Percentiles rank a stretch among this genome's conserved stretches.
Conservation (phyloP, 1,284 basidiomycete species). For the Malassezia arunalokei region DNA sequence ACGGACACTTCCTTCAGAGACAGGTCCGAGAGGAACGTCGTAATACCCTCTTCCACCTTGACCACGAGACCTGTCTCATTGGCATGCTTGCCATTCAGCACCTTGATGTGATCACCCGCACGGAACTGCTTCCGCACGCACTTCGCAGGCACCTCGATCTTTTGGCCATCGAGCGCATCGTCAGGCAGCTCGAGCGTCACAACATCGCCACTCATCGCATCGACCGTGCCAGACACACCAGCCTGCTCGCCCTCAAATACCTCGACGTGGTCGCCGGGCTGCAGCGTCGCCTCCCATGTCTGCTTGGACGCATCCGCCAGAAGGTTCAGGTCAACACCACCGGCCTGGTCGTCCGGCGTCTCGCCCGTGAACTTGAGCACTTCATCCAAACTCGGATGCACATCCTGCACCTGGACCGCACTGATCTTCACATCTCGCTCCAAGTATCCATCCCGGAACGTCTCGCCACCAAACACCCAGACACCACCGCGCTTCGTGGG, state of each 20-base stretch:
- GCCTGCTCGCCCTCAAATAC: constrained; percentile 93
- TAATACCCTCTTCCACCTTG: constrained; percentile 65
- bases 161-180: constrained; percentile 68
- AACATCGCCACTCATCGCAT: constrained; percentile 74
- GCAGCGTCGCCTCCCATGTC: constrained; percentile 74
- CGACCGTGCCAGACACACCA: constrained; percentile 80
- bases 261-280: constrained; percentile 93
- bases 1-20: constrained; percentile 90
- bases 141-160: constrained; percentile 68
- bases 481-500: constrained; percentile 28
- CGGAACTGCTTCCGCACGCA: constrained; percentile 90
- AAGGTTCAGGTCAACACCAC: constrained; percentile 60
- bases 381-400: constrained; percentile 90
- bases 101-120: constrained; percentile 95
- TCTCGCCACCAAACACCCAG: constrained; percentile 71
- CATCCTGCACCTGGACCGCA: constrained; percentile 69
- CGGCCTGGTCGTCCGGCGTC: constrained; percentile 27
- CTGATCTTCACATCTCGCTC: constrained; percentile 87
- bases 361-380: constrained; percentile 72
- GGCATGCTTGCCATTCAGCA: constrained; percentile 83
- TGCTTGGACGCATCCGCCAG: constrained; percentile 79
- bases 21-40: constrained; percentile 95
- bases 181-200: constrained; percentile 66
- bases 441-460: constrained; percentile 84
- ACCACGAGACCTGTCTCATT: constrained; percentile 95